phyloP scores from a whole-genome alignment of 2,329 filamentous ascomycete genomes.

The Truncatella angustata region DNA sequence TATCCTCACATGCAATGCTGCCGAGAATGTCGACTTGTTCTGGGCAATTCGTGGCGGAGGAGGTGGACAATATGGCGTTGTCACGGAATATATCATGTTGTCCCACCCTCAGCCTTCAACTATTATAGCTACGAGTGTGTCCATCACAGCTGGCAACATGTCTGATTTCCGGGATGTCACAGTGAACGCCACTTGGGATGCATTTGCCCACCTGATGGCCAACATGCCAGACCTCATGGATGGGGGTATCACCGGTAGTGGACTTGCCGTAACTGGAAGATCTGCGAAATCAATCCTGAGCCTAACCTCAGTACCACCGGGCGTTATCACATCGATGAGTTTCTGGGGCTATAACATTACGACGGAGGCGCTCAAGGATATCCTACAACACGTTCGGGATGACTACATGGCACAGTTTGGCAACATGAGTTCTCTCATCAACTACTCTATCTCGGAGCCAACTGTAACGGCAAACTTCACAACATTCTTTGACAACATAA shows the following conservation, averaged over 20 bases:
- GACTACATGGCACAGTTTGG: background rate
- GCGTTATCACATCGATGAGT: background rate
- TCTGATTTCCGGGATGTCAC: background rate
- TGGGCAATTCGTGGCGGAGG: slow-evolving; percentile 64
- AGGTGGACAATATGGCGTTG: slow-evolving; percentile 56
- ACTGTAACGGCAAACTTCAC: background rate
- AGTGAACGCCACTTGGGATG: background rate
- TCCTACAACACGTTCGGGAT: background rate
- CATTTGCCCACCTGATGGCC: background rate
- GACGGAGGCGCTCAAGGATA: background rate
- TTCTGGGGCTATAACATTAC: background rate
- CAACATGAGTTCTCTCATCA: background rate
- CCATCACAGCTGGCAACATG: background rate
- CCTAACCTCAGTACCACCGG: background rate
- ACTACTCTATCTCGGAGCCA: too few relatives aligned
- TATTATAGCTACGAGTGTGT: background rate
- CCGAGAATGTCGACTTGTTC: slow-evolving; percentile 55
- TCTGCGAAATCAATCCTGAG: background rate
- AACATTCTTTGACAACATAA: background rate
- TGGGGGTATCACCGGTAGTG: background rate
- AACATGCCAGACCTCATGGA: slow-evolving; percentile 4
- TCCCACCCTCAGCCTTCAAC: background rate
- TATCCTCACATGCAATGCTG: slow-evolving; percentile 43
- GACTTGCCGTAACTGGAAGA: background rate
- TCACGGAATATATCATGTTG: slow-evolving; percentile 36